Base-by-base conservation (phyloP, 1,284 basidiomycete species). In the Tilletia walkeri region DNA sequence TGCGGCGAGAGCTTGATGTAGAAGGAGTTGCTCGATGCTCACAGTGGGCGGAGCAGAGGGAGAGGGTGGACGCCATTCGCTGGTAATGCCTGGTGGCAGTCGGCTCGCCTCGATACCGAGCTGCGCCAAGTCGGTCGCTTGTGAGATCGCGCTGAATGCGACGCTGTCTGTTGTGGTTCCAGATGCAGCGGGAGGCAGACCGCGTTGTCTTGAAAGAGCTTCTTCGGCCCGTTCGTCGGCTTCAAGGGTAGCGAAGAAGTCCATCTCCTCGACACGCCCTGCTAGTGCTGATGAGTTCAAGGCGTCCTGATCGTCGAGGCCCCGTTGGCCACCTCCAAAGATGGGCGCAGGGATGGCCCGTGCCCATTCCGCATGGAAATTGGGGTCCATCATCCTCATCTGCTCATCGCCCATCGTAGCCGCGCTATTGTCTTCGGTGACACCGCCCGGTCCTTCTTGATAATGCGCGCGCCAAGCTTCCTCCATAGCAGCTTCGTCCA, bases 171-270 rank as follows among this genome's bases (percentile, higher is more conserved):
- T 10, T 18, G 16, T 18, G 16, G 16, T 10, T 18, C 50, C 12
- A 53, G 50, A 6, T 53, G 6, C 20, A 53, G 16, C 50, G 10
- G 10, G 47, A 53, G 50, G 18, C 50, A 14, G 41, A 45, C 41
- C 41, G 41, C 41, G 41, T 14, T 45, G 41, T 45, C 41, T 7
- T 45, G 41, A 45, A 45, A 53, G 50, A n/a, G 50, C 50, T 16
- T 38, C 59, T 41, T 63, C 59, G 16, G 30, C 36, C 18, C 59
- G 30, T 20, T 63, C 59, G 6, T 63, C 59, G 4, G 59, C 59
- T 41, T 63, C 59, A 4, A 63, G 59, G 4, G 59, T 39, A 24
- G 59, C 59, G 36, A 63, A 63, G 36, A 63, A 63, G 59, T 63
- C 59, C 12, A 36, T 12, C 59, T 63, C 59, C 5, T 14, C 36